Conservation (phyloP, 176 grass and related monocot species). For the Phoenix dactylifera region DNA sequence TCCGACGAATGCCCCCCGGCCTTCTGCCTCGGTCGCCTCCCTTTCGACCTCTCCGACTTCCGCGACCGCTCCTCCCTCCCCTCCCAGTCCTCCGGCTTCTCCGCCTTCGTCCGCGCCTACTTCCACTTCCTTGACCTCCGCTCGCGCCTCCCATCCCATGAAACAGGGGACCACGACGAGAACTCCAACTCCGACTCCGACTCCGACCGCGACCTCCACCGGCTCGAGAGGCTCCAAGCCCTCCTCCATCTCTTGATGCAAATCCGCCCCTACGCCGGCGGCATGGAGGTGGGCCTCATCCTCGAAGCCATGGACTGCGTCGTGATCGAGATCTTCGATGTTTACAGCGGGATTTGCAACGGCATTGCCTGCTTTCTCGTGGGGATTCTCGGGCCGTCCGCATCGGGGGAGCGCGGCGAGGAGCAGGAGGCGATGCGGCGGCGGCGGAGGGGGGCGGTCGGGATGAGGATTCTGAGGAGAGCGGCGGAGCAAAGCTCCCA, state of each 20-base stretch:
- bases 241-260: slow-evolving; percentile 80
- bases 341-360: slow-evolving; percentile 75
- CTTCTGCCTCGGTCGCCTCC: slow-evolving; percentile 47
- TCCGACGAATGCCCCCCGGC: slow-evolving; percentile 30
- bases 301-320: slow-evolving; percentile 85
- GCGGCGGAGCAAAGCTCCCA: slow-evolving; percentile 31
- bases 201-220: slow-evolving; percentile 24
- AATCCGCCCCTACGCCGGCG: slow-evolving; percentile 67
- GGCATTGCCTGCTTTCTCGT: slow-evolving; percentile 70
- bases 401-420: neutral
- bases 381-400: slow-evolving; percentile 34
- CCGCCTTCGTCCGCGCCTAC: slow-evolving; percentile 76
- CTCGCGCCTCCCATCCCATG: slow-evolving; percentile 12
- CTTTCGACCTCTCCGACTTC: slow-evolving; percentile 91
- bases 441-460: neutral
- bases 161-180: neutral
- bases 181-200: neutral
- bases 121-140: slow-evolving; percentile 83
- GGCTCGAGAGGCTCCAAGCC: slow-evolving; percentile 41
- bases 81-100: slow-evolving; percentile 28
- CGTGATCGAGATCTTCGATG: slow-evolving; percentile 88
- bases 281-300: slow-evolving; percentile 56
- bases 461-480: slow-evolving; percentile 19
- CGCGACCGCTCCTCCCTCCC: slow-evolving; percentile 44
- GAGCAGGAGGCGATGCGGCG: neutral